Percentiles rank a stretch among this genome's conserved stretches.
These are phyloP conservation scores for Psophocarpus tetragonolobus DNA, from an alignment of 306 rosid genomes.

Conservation along the genomic window DNA sequence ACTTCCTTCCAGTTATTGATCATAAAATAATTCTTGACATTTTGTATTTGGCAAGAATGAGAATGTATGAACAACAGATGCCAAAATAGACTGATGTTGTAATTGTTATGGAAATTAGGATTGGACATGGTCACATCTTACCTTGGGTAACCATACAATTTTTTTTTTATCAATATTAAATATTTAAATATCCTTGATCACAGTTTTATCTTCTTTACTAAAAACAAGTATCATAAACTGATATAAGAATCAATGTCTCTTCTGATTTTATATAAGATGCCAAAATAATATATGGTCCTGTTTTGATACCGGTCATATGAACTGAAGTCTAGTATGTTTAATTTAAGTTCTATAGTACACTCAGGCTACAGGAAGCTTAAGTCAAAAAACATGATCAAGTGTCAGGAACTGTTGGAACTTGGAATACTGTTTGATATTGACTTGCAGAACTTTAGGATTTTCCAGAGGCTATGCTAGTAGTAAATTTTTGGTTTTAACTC, in stretches of 20 bases:
- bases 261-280: conserved; percentile 15
- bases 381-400: conserved; percentile 33
- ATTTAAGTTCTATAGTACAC: not conserved
- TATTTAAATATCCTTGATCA: not conserved
- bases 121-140: conserved; percentile 11
- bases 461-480: conserved; percentile 24
- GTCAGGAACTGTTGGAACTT: conserved; percentile 30
- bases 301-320: conserved; percentile 28
- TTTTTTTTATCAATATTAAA: not conserved
- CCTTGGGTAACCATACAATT: not conserved
- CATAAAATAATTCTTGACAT: conserved; percentile 8
- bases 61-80: conserved; percentile 16
- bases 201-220: conserved; percentile 1
- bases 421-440: conserved; percentile 32
- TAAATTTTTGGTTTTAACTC: conserved; percentile 32
- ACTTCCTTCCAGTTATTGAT: conserved; percentile 19
- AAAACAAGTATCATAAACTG: conserved; percentile 7
- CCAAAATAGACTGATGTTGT: not conserved
- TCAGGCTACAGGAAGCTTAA: conserved; percentile 20
- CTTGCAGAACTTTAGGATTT: conserved; percentile 33
- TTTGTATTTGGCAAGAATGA: conserved; percentile 28
- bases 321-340: conserved; percentile 24
- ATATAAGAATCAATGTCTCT: not conserved
- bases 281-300: conserved; percentile 20
- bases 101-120: conserved; percentile 3